A percentile compares a stretch with the other conserved stretches of the same genome.
phyloP scores from a whole-genome alignment of 2,329 filamentous ascomycete species.

The Colletotrichum incanum region DNA sequence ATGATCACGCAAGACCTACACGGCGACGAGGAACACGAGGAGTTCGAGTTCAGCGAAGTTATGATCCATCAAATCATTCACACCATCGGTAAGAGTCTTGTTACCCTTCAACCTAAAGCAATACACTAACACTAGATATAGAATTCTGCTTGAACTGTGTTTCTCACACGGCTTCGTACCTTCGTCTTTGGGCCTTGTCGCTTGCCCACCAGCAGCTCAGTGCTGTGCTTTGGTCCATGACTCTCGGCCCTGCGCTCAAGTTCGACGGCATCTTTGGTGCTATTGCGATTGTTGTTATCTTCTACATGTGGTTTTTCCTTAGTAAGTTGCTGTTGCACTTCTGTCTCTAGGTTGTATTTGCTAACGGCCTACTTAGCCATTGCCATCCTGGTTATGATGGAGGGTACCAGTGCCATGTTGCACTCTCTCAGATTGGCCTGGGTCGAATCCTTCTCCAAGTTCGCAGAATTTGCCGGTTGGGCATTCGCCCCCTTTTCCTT shows the following conservation, averaged over 20 bases:
- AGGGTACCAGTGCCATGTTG: slow-evolving; percentile 96
- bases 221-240: slow-evolving; percentile 97
- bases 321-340: slow-evolving; percentile 54
- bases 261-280: slow-evolving; percentile 79
- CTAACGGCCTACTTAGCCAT: slow-evolving; percentile 53
- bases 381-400: slow-evolving; percentile 89
- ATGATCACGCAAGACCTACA: slow-evolving; percentile 90
- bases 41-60: slow-evolving; percentile 96
- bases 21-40: slow-evolving; percentile 86
- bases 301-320: slow-evolving; percentile 93
- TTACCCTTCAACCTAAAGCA: not conserved
- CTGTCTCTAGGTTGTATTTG: not conserved
- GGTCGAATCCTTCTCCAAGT: slow-evolving; percentile 98
- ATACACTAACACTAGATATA: slow-evolving; percentile 57
- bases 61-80: slow-evolving; percentile 99
- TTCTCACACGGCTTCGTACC: slow-evolving; percentile 97
- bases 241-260: slow-evolving; percentile 82
- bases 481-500: slow-evolving; percentile 94
- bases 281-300: slow-evolving; percentile 85
- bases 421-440: slow-evolving; percentile 93
- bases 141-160: slow-evolving; percentile 99
- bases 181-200: slow-evolving; percentile 97
- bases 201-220: slow-evolving; percentile 98
- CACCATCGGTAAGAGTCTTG: slow-evolving; percentile 84
- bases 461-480: slow-evolving; percentile 92